A percentile compares a stretch with the other conserved stretches of the same genome.
Conservation (phyloP, 768 basidiomycete species). For the Boletus edulis region DNA sequence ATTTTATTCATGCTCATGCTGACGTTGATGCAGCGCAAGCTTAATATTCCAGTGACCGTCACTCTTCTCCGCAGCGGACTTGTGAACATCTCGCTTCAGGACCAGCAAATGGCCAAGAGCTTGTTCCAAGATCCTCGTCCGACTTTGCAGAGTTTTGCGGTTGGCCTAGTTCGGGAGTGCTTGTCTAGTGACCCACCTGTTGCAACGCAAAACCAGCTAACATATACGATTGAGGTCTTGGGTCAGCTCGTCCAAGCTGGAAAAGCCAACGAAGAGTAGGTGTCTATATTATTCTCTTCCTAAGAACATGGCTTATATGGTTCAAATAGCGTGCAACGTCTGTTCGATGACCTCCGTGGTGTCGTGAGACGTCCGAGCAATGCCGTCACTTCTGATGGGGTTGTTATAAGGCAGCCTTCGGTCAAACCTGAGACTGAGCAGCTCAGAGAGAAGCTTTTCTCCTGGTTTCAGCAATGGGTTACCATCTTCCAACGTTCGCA, state of each 20-base stretch:
- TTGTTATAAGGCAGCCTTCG: conserved; percentile 43
- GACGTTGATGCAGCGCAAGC: conserved; percentile 69
- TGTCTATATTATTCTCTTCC: conserved; percentile 12
- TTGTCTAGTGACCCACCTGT: conserved; percentile 78
- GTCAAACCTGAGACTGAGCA: conserved; percentile 72
- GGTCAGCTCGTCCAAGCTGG: conserved; percentile 67
- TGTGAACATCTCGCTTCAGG: conserved; percentile 72
- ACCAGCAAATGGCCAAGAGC: conserved; percentile 87
- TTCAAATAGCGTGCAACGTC: conserved; percentile 52
- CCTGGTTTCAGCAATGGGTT: conserved; percentile 96
- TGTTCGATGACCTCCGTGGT: conserved; percentile 83
- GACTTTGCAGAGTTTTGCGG: conserved; percentile 75
- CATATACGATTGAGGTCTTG: conserved; percentile 77
- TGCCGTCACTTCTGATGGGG: conserved; percentile 36
- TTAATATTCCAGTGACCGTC: conserved; percentile 91
- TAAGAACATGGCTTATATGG: neutral
- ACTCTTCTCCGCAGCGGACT: conserved; percentile 84
- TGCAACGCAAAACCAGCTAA: conserved; percentile 76
- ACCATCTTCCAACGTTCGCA: conserved; percentile 87
- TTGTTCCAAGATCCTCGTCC: conserved; percentile 76
- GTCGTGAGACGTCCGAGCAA: conserved; percentile 49
- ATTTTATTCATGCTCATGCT: neutral
- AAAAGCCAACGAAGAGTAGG: conserved; percentile 85
- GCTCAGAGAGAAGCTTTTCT: conserved; percentile 68
- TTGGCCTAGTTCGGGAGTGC: conserved; percentile 83